A percentile compares a stretch with the other conserved stretches of the same genome.
These are phyloP conservation scores for Trichoderma lentiforme DNA, from an alignment of 2,329 filamentous ascomycete species.

Conservation along the genomic window DNA sequence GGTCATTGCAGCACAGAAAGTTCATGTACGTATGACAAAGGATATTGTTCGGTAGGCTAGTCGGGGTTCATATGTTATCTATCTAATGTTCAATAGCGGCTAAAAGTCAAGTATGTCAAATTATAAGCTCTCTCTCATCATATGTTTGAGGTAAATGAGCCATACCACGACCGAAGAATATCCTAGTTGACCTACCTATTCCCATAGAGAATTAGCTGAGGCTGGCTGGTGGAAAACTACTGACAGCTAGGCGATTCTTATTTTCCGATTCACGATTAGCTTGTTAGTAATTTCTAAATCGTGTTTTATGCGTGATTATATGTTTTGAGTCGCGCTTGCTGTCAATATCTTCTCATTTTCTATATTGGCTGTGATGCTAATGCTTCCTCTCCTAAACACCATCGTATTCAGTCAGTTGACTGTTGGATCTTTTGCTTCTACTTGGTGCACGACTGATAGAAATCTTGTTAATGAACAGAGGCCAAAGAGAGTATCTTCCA, in stretches of 20 bases:
- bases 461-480: background rate
- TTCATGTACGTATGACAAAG: background rate
- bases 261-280: background rate
- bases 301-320: background rate
- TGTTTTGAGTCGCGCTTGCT: background rate
- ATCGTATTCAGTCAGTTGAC: background rate
- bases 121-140: background rate
- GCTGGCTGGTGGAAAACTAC: background rate
- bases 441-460: background rate
- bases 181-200: background rate
- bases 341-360: background rate
- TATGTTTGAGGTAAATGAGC: too few relatives aligned
- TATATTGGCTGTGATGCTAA: background rate
- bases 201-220: background rate
- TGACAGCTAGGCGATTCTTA: background rate
- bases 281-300: background rate
- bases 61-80: background rate
- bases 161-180: too few relatives aligned
- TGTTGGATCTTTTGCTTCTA: background rate
- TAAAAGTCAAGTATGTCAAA: background rate
- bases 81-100: background rate
- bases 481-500: background rate
- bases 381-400: background rate
- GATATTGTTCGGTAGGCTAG: background rate
- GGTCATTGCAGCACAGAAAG: background rate